Percentiles rank a stretch among this genome's conserved stretches.
phyloP scores from a whole-genome alignment of 192 early-diverging fungal genomes.

The Martensiomyces pterosporus region DNA sequence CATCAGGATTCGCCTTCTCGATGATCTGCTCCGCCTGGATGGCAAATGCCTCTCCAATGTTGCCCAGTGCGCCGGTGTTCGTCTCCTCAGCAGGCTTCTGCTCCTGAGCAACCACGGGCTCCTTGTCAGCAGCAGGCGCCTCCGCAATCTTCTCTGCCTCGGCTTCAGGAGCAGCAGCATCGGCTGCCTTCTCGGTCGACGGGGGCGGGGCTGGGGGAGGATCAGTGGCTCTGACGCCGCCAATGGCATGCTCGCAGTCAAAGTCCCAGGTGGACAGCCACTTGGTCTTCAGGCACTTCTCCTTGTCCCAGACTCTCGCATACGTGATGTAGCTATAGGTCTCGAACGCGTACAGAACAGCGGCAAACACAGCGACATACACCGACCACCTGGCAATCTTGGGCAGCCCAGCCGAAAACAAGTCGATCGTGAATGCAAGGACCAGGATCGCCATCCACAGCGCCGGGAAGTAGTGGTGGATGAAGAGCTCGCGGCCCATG shows the following conservation, averaged over 20 bases:
- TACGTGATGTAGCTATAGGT: conserved; percentile 78
- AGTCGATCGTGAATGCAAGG: conserved; percentile 70
- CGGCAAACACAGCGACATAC: conserved; percentile 45
- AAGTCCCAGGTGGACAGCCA: conserved; percentile 83
- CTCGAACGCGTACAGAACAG: conserved; percentile 57
- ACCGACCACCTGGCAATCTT: conserved; percentile 39
- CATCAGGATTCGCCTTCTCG: background rate
- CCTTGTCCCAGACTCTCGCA: conserved; percentile 68
- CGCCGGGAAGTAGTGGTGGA: conserved; percentile 93
- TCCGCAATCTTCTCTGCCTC: background rate
- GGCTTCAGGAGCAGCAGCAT: background rate
- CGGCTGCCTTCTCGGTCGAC: background rate
- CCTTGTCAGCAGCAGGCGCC: background rate
- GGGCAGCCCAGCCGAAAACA: conserved; percentile 57
- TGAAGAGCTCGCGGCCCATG: conserved; percentile 86
- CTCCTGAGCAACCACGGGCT: background rate
- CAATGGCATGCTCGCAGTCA: conserved; percentile 60
- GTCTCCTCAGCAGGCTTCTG: background rate
- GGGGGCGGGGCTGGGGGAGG: conserved; percentile 13
- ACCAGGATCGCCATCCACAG: conserved; percentile 86
- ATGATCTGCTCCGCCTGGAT: no score
- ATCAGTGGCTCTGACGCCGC: conserved; percentile 26
- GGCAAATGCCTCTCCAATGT: background rate
- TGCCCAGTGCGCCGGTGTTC: background rate
- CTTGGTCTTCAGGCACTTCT: conserved; percentile 68